Base-by-base conservation (phyloP, 768 basidiomycete genomes). In the Suillus americanus region DNA sequence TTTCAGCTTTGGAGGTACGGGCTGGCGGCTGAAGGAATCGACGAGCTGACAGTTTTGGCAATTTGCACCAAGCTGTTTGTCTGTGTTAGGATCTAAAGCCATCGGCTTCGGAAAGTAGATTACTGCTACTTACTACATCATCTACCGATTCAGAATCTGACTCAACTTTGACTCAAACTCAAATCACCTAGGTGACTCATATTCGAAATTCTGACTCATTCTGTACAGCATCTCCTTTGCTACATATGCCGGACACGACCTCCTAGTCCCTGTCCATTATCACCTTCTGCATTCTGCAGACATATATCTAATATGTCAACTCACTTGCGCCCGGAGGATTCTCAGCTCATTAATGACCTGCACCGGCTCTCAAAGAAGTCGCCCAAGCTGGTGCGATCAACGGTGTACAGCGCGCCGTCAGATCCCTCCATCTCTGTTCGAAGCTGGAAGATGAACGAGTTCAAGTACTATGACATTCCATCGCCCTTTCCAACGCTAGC, bases 401-500 rank as follows among this genome's bases (percentile, higher is more conserved):
- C 48, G 14, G 48, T 50, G 48, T 50, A 50, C 13, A 50, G 6
- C 25, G 23, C 3, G 23, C 48, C 48, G 13, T 50, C 48, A 7
- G 48, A 50, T 50, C 48, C 48, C 23, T 50, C 48, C 25, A 25
- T 50, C 25, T 50, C 48, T 14, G 6, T 50, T 50, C 23, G 48
- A 50, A 50, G 48, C 48, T 50, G 48, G 48, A 50, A 50, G 48
- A 50, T 50, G 48, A 50, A 50, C 23, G 48, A 50, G 23, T 50
- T 50, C 48, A 50, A 50, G 48, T 50, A 50, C 23, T 50, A 50
- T 50, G 48, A 50, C 48, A 13, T 50, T 50, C 48, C 94, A 0
- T 91, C 89, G 10, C 94, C 94, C 0, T 97, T 98, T 72, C 97
- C 97, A 3, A 97, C 95, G 0, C 85, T 97, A n/a, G 97, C 95